These are phyloP conservation scores for Neonectria neomacrospora DNA, from an alignment of 2,329 filamentous ascomycete genomes.

Conservation along the genomic window DNA sequence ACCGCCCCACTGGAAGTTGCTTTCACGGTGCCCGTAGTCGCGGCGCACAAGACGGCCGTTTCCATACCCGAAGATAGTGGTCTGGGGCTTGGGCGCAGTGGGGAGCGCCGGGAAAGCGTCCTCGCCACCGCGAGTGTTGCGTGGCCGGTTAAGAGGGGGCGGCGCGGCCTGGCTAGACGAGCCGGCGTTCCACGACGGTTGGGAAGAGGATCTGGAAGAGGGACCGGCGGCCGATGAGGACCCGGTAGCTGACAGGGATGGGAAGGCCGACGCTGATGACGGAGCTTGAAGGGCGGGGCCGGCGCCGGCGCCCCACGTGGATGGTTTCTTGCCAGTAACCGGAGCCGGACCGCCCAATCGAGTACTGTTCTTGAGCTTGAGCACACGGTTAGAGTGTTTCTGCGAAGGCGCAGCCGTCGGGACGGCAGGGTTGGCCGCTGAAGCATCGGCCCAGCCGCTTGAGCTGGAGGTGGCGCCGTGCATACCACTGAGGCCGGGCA, in stretches of 20 bases:
- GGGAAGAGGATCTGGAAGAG: conserved; percentile 44
- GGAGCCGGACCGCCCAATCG: conserved; percentile 53
- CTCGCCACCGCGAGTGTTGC: conserved; percentile 45
- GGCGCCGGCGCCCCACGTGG: conserved; percentile 40
- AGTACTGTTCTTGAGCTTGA: conserved; percentile 70
- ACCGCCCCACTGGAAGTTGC: conserved; percentile 65
- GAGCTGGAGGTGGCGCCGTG: conserved; percentile 68
- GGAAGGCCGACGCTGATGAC: conserved; percentile 55
- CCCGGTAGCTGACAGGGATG: conserved; percentile 51
- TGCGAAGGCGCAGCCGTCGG: conserved; percentile 55
- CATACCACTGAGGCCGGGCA: conserved; percentile 80
- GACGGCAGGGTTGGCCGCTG: conserved; percentile 64
- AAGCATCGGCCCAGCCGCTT: conserved; percentile 70
- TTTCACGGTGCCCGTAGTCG: conserved; percentile 60
- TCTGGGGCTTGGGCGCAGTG: conserved; percentile 75
- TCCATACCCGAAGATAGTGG: conserved; percentile 72
- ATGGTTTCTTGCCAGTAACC: conserved; percentile 33
- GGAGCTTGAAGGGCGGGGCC: conserved; percentile 33
- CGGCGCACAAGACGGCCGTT: conserved; percentile 63
- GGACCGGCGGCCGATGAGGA: conserved; percentile 40
- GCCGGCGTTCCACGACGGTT: conserved; percentile 47
- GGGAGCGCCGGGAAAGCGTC: conserved; percentile 88
- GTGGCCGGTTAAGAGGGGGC: conserved; percentile 32
- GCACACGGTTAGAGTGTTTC: conserved; percentile 64
- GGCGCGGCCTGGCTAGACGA: conserved; percentile 46